Evolutionary conservation across 164 flowering plant genomes (phyloP), one percentile per base, ranked within the genome.

Genomic region (Paratinospora sagittata): DNA sequence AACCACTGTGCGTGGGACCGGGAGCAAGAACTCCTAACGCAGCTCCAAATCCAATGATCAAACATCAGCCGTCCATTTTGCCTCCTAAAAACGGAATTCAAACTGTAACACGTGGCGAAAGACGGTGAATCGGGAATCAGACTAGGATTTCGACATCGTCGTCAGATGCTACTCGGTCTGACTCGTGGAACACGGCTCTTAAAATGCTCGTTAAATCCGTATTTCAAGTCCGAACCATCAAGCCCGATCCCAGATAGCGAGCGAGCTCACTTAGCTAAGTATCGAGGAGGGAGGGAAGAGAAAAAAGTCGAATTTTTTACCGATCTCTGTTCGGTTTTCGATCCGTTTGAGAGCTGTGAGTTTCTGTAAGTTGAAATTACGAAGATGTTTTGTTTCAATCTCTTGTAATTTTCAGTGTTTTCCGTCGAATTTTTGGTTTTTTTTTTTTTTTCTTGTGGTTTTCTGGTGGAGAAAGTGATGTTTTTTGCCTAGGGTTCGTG

Each of bases 351-450:
- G 16, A 47, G 74, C 62, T 64, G 16, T 7, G 26, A 37, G 9
- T 69, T n/a, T 70, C 69, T 37, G 70, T 69, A 64, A 74, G 76
- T 74, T n/a, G 49, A 61, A 12, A 8, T 71, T n/a, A n/a, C n/a
- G n/a, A n/a, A n/a, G n/a, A n/a, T n/a, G n/a, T n/a, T n/a, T n/a
- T 49, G 3, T 27, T 13, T 9, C 27, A 33, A 64, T 1, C 12
- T 27, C 62, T 24, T 52, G 6, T 4, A n/a, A 1, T 27, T 26
- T 26, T 30, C 26, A 10, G 10, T 24, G 2, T 3, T 12, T 9
- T 45, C 2, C 13, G 21, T 1, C 34, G 0, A 12, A 11, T 63
- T 12, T 26, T 36, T 36, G n/a, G 24, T 63, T 49, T 47, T 24
- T 2, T 27, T 72, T 27, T 27, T 8, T 16, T 43, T 34, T n/a